Conservation (phyloP, 495 filamentous ascomycete genomes). For the Glonium stellatum region DNA sequence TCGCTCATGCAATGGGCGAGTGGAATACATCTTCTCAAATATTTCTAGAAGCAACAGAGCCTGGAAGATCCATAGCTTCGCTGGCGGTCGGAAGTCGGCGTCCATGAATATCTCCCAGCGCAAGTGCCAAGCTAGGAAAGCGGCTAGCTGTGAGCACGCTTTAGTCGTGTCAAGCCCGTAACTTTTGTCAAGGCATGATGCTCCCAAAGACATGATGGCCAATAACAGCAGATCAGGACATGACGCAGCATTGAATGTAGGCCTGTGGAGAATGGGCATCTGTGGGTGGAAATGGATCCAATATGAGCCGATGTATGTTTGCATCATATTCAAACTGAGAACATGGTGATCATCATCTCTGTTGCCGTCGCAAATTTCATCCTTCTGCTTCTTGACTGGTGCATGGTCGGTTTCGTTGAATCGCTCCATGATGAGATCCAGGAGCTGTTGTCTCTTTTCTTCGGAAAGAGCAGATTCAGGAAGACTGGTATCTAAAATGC, state of each 20-base stretch:
- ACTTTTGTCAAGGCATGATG: conserved; percentile 75
- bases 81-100: conserved; percentile 82
- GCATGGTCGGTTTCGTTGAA: conserved; percentile 78
- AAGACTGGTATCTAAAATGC: conserved; percentile 70
- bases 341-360: conserved; percentile 66
- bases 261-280: conserved; percentile 87
- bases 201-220: conserved; percentile 90
- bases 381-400: conserved; percentile 66
- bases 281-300: conserved; percentile 95
- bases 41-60: conserved; percentile 81
- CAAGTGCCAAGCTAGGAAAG: conserved; percentile 84
- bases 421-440: conserved; percentile 75
- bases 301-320: conserved; percentile 85
- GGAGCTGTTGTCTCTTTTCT: conserved; percentile 73
- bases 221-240: conserved; percentile 81
- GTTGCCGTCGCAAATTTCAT: conserved; percentile 70
- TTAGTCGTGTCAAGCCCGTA: conserved; percentile 67
- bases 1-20: conserved; percentile 82
- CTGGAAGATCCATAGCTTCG: conserved; percentile 97
- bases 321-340: conserved; percentile 87
- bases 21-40: conserved; percentile 96
- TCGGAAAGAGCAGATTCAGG: conserved; percentile 78
- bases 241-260: conserved; percentile 83
- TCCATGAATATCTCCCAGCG: conserved; percentile 92
- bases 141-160: conserved; percentile 67